A percentile compares a stretch with the other conserved stretches of the same genome.
Evolutionary conservation across 2,329 filamentous ascomycete genomes (phyloP).

Genomic region (Trichoderma atrobrunneum): DNA sequence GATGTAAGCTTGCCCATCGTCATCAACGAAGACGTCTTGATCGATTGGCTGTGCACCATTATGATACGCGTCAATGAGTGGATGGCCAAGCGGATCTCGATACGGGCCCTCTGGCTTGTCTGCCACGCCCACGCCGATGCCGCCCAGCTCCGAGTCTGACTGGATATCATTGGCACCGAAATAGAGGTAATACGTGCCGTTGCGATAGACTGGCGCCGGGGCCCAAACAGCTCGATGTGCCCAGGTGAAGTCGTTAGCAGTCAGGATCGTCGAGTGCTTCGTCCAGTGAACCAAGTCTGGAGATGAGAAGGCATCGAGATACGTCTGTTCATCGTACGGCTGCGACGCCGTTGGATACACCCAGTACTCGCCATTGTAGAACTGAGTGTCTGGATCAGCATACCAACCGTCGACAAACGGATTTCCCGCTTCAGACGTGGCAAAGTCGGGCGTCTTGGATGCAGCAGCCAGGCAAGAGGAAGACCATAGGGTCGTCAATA

Average conservation of each 20-base stretch:
- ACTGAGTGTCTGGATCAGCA: slow-evolving; percentile 48
- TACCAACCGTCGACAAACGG: slow-evolving; percentile 50
- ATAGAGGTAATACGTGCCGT: slow-evolving; percentile 49
- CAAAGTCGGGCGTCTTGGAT: slow-evolving; percentile 31
- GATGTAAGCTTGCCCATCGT: slow-evolving; percentile 42
- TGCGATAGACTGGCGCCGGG: slow-evolving; percentile 42
- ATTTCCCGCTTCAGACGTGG: slow-evolving; percentile 44
- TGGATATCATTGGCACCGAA: slow-evolving; percentile 50
- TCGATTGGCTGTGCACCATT: slow-evolving; percentile 47
- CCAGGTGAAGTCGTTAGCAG: slow-evolving; percentile 35
- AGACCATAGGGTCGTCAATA: slow-evolving; percentile 2
- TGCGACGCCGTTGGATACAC: slow-evolving; percentile 47
- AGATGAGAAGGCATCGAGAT: slow-evolving; percentile 51
- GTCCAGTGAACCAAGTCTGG: slow-evolving; percentile 48
- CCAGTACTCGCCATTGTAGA: slow-evolving; percentile 46
- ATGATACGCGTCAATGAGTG: slow-evolving; percentile 38
- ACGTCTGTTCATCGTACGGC: slow-evolving; percentile 46
- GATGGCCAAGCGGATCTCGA: slow-evolving; percentile 33
- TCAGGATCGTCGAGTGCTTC: slow-evolving; percentile 44
- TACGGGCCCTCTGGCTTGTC: slow-evolving; percentile 37
- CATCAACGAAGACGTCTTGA: slow-evolving; percentile 41
- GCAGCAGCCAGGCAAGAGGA: background rate
- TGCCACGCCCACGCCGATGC: slow-evolving; percentile 37
- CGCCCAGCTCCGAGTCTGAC: slow-evolving; percentile 36
- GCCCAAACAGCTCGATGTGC: slow-evolving; percentile 47